Evolutionary conservation across 2,329 filamentous ascomycete genomes (phyloP), one percentile per base, ranked within the genome.

Genomic region (Annulohypoxylon truncatum): DNA sequence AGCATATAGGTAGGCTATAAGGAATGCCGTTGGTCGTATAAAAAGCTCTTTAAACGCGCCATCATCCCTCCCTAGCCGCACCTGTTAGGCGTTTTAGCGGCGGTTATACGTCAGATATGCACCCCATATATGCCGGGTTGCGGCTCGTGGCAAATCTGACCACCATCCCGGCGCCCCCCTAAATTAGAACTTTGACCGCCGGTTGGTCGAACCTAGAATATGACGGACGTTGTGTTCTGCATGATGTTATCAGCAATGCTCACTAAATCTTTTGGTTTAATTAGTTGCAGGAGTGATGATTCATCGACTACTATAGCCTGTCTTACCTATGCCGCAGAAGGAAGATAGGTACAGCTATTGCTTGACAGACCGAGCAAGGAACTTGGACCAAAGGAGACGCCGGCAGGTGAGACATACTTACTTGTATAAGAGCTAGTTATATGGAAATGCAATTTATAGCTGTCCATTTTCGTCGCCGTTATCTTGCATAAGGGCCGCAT

Each of bases 51-150:
- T 29, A 54, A 18, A 35, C 38, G 52, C 52, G 24, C 28, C 50
- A 12, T 54, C 31, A 29, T 38, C 40, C 28, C 29, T 38, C 40
- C 28, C 29, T 26, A 15, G 15, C 35, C 52, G 35, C 52, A 3
- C 18, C 12, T 7, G 7, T 20, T 56, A 26, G 26, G 40, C 13
- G 12, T 18, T 22, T 55, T 44, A 18, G 40, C 12, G 29, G 10
- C 53, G 18, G 53, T 47, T 47, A 20, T 24, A 35, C 28, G 38
- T 12, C 13, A 6, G n/a, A 29, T 44, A 60, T 60, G 35, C 47
- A 52, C 46, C 56, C 46, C 56, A 52, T 59, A 60, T 52, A 52
- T 52, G 47, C 35, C 24, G 24, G 22, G 10, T 12, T 26, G 47
- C 56, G 56, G 56, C 47, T 46, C 47, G 46, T 28, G 35, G 33